phyloP scores from a whole-genome alignment of 1,139 yeast genomes.

The Kodamaea sp. region DNA sequence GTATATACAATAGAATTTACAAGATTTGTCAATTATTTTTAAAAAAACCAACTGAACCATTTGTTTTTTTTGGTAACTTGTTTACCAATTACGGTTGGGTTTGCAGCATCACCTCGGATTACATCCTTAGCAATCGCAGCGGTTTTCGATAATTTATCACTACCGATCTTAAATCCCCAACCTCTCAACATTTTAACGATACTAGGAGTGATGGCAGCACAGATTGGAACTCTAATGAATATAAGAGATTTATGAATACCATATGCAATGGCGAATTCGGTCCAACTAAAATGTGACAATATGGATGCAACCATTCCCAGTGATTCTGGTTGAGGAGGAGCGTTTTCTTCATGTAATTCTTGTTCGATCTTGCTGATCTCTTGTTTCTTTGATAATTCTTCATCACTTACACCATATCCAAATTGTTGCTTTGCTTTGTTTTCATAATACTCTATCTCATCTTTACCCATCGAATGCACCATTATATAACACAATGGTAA shows the following conservation, averaged over 20 bases:
- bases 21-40: background rate
- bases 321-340: constrained; percentile 13
- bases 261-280: constrained; percentile 85
- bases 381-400: constrained; percentile 35
- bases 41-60: constrained; percentile 58
- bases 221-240: constrained; percentile 77
- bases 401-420: constrained; percentile 51
- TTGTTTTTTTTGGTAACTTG: constrained; percentile 48
- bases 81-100: constrained; percentile 49
- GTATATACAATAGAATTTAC: background rate
- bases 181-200: constrained; percentile 61
- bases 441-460: constrained; percentile 65
- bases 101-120: constrained; percentile 37
- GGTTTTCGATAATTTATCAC: constrained; percentile 36
- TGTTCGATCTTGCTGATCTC: constrained; percentile 30
- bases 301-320: constrained; percentile 19
- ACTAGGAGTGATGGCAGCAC: constrained; percentile 90
- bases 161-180: constrained; percentile 82
- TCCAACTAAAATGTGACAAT: constrained; percentile 46
- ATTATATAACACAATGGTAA: constrained; percentile 76
- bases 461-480: constrained; percentile 86
- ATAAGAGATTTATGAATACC: constrained; percentile 87
- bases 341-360: constrained; percentile 17
- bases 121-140: constrained; percentile 36
- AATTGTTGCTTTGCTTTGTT: constrained; percentile 54